Conservation (phyloP, 108 stramenopile genomes). For the Pelagomonas calceolata region DNA sequence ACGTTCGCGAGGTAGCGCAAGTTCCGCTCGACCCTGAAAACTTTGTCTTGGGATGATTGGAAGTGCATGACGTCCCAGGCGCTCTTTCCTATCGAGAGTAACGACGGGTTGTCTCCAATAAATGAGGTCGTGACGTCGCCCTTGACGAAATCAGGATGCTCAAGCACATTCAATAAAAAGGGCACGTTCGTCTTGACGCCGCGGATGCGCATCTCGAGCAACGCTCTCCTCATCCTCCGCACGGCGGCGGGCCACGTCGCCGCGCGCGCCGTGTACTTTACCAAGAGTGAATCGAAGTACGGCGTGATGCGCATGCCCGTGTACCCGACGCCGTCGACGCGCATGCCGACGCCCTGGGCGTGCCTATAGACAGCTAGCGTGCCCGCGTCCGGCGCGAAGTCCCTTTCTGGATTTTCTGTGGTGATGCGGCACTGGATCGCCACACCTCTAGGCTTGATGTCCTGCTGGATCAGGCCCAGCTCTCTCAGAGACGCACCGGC, state of each 20-base stretch:
- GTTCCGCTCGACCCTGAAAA: slow-evolving; percentile 57
- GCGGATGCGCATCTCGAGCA: slow-evolving; percentile 81
- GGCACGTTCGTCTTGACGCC: slow-evolving; percentile 67
- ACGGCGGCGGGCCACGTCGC: slow-evolving; percentile 63
- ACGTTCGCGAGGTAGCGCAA: slow-evolving; percentile 67
- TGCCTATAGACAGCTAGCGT: slow-evolving; percentile 74
- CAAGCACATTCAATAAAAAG: slow-evolving; percentile 75
- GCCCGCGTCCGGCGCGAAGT: slow-evolving; percentile 85
- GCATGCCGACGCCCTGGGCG: slow-evolving; percentile 87
- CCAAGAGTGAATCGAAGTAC: slow-evolving; percentile 81
- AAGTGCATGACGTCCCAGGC: neutral
- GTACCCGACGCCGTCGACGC: slow-evolving; percentile 76
- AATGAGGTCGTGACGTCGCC: slow-evolving; percentile 78
- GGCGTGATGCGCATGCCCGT: slow-evolving; percentile 58
- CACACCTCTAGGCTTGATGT: slow-evolving; percentile 55
- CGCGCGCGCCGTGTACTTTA: slow-evolving; percentile 82
- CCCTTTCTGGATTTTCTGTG: slow-evolving; percentile 76
- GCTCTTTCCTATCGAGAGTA: slow-evolving; percentile 8
- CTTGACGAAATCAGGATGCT: slow-evolving; percentile 70
- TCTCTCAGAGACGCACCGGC: slow-evolving; percentile 47
- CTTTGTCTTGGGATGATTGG: slow-evolving; percentile 48
- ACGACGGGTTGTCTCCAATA: slow-evolving; percentile 56
- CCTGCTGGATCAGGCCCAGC: slow-evolving; percentile 49
- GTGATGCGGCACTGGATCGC: slow-evolving; percentile 94
- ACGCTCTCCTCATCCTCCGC: slow-evolving; percentile 58